phyloP scores from a whole-genome alignment of 1,284 basidiomycete genomes.

The Apiotrichum sp. region DNA sequence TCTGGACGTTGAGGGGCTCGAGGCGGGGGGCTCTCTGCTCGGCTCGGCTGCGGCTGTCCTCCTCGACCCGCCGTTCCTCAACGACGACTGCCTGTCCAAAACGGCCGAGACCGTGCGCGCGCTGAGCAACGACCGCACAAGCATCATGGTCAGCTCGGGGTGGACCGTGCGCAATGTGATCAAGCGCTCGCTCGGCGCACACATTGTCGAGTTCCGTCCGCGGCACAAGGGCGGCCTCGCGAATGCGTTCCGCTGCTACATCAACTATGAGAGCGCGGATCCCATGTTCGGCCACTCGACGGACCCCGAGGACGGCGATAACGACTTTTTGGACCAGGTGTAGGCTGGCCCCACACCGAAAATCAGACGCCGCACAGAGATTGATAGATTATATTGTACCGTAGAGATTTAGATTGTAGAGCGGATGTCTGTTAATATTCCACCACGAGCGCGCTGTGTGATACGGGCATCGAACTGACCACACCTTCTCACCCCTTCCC shows the following conservation, averaged over 20 bases:
- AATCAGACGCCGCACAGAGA: too few relatives aligned
- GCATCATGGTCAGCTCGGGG: constrained; percentile 8
- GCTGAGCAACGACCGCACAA: neutral
- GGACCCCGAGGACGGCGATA: constrained; percentile 8
- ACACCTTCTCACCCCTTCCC: too few relatives aligned
- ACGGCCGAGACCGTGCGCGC: constrained; percentile 3
- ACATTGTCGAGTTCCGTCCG: constrained; percentile 7
- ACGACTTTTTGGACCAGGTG: neutral
- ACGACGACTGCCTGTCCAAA: constrained; percentile 4
- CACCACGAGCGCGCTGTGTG: too few relatives aligned
- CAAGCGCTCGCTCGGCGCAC: neutral
- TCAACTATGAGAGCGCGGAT: constrained; percentile 6
- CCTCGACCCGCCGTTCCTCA: constrained; percentile 13
- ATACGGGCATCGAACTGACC: too few relatives aligned
- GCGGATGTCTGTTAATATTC: too few relatives aligned
- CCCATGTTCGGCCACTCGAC: neutral
- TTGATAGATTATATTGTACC: too few relatives aligned
- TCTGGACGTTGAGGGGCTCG: neutral
- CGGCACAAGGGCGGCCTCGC: constrained; percentile 12
- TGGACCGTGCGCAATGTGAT: constrained; percentile 8
- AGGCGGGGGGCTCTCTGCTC: neutral
- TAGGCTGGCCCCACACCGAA: neutral
- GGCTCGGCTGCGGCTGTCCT: constrained; percentile 5
- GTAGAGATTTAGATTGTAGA: too few relatives aligned
- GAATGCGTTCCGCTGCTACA: constrained; percentile 10